Evolutionary conservation across 305 asterid species (phyloP), one percentile per base, ranked within the genome.

Genomic region (Coffea humblotiana): DNA sequence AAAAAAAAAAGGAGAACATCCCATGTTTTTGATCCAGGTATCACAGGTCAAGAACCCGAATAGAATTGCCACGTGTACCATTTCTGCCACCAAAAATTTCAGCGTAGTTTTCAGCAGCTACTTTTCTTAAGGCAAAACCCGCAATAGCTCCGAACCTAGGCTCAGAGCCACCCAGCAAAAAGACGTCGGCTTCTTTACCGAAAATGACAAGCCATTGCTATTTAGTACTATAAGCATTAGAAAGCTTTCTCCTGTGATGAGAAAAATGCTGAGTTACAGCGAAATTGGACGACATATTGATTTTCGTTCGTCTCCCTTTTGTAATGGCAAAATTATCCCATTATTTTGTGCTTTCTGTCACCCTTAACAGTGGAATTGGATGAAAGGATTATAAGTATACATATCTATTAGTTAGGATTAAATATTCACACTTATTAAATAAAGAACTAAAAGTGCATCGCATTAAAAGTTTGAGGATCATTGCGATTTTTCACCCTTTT

Each of bases 21-120:
- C 77, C 82, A 23, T 70, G 71, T 3, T 9, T 47, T 61, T 83
- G 87, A 32, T 90, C 95, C 51, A 93, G 83, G n/a, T n/a, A n/a
- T n/a, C n/a, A n/a, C n/a, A n/a, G 92, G 84, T 95, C 99, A 76
- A 95, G 92, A 83, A 93, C 90, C 67, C 97, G 99, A 82, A 93
- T 93, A 80, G 95, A 89, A 15, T 91, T 79, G 66, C 89, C 81
- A 21, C 86, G 86, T 15, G 85, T 77, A 11, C 86, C 92, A 37
- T 52, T 48, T 18, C 29, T 43, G 11, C 89, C 73, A 82, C 78
- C 83, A 84, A 95, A 95, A 83, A 95, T 91, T 93, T 95, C 99
- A 8, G 85, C 75, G 82, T 92, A 93, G 82, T 93, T 97, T 49
- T 76, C 76, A 77, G 27, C 80, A 47, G 80, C 84, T 10, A 77